A percentile compares a stretch with the other conserved stretches of the same genome.
These are phyloP conservation scores for Oryza officinalis DNA, from an alignment of 176 grass and related monocot species.

Conservation along the genomic window DNA sequence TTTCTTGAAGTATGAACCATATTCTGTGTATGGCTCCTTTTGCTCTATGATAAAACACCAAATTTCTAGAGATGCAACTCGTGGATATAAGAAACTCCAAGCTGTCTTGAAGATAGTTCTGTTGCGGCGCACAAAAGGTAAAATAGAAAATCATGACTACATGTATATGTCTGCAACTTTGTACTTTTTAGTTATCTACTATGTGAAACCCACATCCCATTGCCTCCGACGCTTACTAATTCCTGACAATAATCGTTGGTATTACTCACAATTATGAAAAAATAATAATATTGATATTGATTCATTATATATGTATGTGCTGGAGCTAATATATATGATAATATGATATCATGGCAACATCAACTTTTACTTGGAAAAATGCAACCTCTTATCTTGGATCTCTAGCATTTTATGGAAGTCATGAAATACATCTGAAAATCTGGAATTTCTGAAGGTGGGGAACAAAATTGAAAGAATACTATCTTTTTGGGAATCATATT, in stretches of 20 bases:
- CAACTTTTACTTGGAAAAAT: background rate
- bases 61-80: slow-evolving; percentile 66
- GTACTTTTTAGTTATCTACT: background rate
- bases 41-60: slow-evolving; percentile 50
- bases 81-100: slow-evolving; percentile 89
- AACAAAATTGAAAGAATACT: background rate
- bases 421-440: slow-evolving; percentile 5
- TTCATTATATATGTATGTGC: background rate
- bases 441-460: background rate
- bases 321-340: background rate
- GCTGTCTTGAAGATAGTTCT: slow-evolving; percentile 78
- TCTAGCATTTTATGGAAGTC: background rate
- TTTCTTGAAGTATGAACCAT: slow-evolving; percentile 91
- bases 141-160: slow-evolving; percentile 1
- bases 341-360: background rate
- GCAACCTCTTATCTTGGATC: background rate
- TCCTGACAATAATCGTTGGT: background rate
- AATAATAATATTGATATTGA: background rate
- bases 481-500: background rate
- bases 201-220: background rate
- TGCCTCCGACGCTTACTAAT: background rate
- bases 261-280: background rate
- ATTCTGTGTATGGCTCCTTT: slow-evolving; percentile 58
- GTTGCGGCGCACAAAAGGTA: slow-evolving; percentile 92
- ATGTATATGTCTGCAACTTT: slow-evolving; percentile 16